These are phyloP conservation scores for Pseudogymnoascus sp. DNA, from an alignment of 2,329 filamentous ascomycete species.

Conservation along the genomic window DNA sequence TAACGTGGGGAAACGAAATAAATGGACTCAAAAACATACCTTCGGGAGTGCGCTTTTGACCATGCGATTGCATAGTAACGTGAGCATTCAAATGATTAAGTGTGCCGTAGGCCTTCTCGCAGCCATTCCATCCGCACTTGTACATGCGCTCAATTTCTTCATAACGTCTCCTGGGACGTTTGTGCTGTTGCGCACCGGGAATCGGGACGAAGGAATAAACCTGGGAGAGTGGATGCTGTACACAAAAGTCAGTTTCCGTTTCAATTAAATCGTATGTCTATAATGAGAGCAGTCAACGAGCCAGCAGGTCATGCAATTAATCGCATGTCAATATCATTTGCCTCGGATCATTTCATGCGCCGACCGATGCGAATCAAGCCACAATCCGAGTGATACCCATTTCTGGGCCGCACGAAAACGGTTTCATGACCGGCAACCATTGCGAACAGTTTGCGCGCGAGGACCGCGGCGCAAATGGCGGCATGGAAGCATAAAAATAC, in stretches of 20 bases:
- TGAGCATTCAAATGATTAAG: constrained; percentile 96
- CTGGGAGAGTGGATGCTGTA: constrained; percentile 49
- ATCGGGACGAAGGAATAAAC: constrained; percentile 98
- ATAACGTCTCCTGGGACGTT: constrained; percentile 84
- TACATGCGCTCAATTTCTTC: constrained; percentile 99
- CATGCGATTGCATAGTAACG: constrained; percentile 97
- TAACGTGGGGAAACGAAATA: neutral
- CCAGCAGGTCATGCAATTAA: constrained; percentile 2
- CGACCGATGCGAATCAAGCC: neutral
- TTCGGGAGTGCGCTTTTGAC: constrained; percentile 90
- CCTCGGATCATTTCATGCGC: neutral
- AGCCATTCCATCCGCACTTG: constrained; percentile 97
- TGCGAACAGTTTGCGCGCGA: neutral
- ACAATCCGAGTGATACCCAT: neutral
- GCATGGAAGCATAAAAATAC: constrained; percentile 1
- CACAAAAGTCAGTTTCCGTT: constrained; percentile 20
- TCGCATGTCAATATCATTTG: neutral
- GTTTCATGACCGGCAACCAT: neutral
- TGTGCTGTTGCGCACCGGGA: constrained; percentile 93
- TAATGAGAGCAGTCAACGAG: constrained; percentile 9
- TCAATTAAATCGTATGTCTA: constrained; percentile 8
- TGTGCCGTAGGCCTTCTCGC: constrained; percentile 97
- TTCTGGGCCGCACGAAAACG: neutral
- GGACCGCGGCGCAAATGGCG: neutral
- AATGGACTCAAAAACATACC: constrained; percentile 50